Evolutionary conservation across 306 rosid species (phyloP).

Genomic region (Ammopiptanthus mongolicus): DNA sequence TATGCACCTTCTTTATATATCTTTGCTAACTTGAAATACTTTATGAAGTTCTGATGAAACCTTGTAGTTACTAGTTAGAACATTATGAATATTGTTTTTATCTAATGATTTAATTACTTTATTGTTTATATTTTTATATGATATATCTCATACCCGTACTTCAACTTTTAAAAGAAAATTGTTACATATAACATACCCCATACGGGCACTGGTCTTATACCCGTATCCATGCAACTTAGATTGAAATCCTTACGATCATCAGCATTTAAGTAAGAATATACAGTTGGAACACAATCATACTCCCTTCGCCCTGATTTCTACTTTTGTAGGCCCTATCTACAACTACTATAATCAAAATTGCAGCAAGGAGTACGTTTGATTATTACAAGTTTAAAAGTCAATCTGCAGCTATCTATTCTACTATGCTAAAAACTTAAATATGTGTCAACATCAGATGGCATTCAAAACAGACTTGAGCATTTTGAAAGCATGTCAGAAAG

Average conservation of each 20-base stretch:
- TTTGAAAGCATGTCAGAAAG: no score
- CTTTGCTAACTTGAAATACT: no score
- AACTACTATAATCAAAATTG: not conserved
- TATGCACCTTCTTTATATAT: no score
- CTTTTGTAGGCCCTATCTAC: not conserved
- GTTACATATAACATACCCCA: no score
- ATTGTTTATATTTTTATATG: no score
- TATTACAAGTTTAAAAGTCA: not conserved
- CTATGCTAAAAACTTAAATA: not conserved
- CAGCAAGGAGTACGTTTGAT: not conserved
- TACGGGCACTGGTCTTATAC: no score
- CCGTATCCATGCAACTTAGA: no score
- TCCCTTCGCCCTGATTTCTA: not conserved
- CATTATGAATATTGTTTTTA: not conserved
- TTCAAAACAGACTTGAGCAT: no score
- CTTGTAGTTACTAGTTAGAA: not conserved
- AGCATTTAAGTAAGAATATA: not conserved
- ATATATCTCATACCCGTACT: no score
- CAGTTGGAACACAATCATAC: not conserved
- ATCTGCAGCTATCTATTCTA: conserved; percentile 2
- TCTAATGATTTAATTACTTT: no score
- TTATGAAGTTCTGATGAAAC: not conserved
- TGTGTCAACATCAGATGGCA: not conserved
- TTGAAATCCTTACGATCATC: no score
- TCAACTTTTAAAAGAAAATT: no score